Conservation (phyloP, 1,284 basidiomycete genomes). For the Microbotryum saponariae region DNA sequence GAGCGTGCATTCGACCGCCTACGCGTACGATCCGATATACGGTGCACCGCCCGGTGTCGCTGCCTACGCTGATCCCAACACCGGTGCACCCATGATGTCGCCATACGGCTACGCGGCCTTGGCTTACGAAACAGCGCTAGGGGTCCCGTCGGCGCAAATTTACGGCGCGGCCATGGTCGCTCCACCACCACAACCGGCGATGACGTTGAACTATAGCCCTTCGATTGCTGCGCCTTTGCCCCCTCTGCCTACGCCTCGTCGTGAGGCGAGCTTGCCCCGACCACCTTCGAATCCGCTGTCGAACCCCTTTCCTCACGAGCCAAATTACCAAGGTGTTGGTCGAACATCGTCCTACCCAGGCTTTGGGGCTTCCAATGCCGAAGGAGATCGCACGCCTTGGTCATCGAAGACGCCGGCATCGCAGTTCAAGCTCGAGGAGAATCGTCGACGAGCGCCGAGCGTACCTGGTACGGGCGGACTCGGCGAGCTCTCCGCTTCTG, state of each 20-base stretch:
- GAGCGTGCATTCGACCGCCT: neutral
- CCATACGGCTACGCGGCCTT: neutral
- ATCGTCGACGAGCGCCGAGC: constrained; percentile 13
- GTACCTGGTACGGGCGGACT: neutral
- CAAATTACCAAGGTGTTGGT: neutral
- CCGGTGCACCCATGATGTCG: constrained; percentile 3
- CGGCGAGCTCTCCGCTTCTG: constrained; percentile 16
- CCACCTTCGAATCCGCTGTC: constrained; percentile 13
- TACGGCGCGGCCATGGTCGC: neutral
- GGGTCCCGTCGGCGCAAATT: neutral
- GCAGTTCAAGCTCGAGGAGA: constrained; percentile 10
- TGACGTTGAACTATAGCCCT: too few relatives aligned
- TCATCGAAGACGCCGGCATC: neutral
- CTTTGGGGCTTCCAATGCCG: neutral
- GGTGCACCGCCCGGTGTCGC: neutral
- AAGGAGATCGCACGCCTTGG: constrained; percentile 1
- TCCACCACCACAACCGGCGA: constrained; percentile 1
- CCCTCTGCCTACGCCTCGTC: constrained; percentile 5
- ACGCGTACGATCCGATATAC: constrained; percentile 7
- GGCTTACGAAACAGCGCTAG: constrained; percentile 7
- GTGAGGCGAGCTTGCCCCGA: constrained; percentile 8
- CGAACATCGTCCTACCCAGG: constrained; percentile 2
- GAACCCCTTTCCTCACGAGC: neutral
- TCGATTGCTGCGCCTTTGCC: neutral
- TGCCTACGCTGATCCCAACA: constrained; percentile 2